These are phyloP conservation scores for Hemileccinum impolitum DNA, from an alignment of 768 basidiomycete genomes.

Conservation along the genomic window DNA sequence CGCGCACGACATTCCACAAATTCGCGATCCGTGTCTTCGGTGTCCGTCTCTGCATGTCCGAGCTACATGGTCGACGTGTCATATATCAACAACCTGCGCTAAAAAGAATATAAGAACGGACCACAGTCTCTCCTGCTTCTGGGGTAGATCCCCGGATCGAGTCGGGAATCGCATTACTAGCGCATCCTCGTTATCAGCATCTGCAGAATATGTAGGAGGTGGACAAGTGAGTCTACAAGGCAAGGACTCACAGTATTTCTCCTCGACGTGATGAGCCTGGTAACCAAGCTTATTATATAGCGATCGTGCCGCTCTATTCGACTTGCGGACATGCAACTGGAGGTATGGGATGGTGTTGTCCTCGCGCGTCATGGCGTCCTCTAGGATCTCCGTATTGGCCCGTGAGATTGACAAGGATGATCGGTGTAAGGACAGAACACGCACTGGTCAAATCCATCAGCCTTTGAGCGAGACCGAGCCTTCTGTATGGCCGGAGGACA, in stretches of 20 bases:
- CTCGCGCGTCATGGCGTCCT: conserved; percentile 23
- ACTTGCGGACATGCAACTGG: conserved; percentile 29
- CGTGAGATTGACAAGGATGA: neutral
- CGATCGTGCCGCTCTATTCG: conserved; percentile 22
- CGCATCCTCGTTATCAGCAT: conserved; percentile 28
- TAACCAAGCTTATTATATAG: conserved; percentile 29
- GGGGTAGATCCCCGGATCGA: neutral
- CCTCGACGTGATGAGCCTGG: conserved; percentile 6
- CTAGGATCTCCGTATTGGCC: conserved; percentile 13
- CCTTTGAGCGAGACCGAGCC: conserved; percentile 26
- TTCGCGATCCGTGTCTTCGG: conserved; percentile 14
- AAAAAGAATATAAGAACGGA: conserved; percentile 2
- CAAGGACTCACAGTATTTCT: conserved; percentile 25
- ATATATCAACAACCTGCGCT: neutral
- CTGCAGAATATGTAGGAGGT: conserved; percentile 7
- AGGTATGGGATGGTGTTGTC: conserved; percentile 15
- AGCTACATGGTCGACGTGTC: neutral
- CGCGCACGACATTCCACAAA: conserved; percentile 11
- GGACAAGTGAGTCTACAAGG: neutral
- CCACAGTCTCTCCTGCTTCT: conserved; percentile 7
- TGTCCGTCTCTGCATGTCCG: neutral
- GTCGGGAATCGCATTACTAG: conserved; percentile 21
- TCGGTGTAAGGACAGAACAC: conserved; percentile 2
- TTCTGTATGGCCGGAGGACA: conserved; percentile 27
- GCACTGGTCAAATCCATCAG: conserved; percentile 27